Evolutionary conservation across 306 rosid species (phyloP).

Genomic region (Glycine latifolia): DNA sequence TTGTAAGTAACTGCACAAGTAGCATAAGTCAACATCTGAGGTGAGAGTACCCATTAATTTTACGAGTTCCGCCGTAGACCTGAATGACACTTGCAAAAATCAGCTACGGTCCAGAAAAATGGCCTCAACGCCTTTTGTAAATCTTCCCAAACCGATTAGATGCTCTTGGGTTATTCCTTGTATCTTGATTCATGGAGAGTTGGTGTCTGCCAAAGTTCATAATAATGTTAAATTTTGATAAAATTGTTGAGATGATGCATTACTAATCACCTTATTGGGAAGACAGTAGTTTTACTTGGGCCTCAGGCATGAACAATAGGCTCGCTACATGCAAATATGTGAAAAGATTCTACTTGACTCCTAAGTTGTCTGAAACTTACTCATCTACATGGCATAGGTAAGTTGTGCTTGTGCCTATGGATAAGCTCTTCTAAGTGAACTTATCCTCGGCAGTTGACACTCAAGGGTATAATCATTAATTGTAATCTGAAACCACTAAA

Average conservation of each 20-base stretch:
- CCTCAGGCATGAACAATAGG: not conserved
- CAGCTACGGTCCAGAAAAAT: conserved; percentile 25
- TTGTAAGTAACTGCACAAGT: no score
- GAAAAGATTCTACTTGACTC: conserved; percentile 10
- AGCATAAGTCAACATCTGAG: not conserved
- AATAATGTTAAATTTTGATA: conserved; percentile 16
- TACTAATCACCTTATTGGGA: not conserved
- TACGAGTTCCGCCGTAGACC: not conserved
- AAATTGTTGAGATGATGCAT: conserved; percentile 6
- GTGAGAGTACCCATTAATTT: conserved; percentile 1
- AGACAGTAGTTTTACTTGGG: not conserved
- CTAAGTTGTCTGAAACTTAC: conserved; percentile 25
- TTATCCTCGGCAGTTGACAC: no score
- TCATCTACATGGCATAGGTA: conserved; percentile 21
- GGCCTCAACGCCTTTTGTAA: conserved; percentile 52
- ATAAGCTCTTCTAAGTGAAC: no score
- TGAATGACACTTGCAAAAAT: not conserved
- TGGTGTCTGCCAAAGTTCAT: conserved; percentile 58
- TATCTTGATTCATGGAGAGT: conserved; percentile 56
- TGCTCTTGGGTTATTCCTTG: conserved; percentile 37
- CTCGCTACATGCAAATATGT: conserved; percentile 20
- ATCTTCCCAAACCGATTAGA: conserved; percentile 51
- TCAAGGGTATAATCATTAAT: no score
- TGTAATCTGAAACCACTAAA: conserved; percentile 28
- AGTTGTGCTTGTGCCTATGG: not conserved